Base-by-base conservation (phyloP, 1,284 basidiomycete species). In the Porogramme epimiltina region DNA sequence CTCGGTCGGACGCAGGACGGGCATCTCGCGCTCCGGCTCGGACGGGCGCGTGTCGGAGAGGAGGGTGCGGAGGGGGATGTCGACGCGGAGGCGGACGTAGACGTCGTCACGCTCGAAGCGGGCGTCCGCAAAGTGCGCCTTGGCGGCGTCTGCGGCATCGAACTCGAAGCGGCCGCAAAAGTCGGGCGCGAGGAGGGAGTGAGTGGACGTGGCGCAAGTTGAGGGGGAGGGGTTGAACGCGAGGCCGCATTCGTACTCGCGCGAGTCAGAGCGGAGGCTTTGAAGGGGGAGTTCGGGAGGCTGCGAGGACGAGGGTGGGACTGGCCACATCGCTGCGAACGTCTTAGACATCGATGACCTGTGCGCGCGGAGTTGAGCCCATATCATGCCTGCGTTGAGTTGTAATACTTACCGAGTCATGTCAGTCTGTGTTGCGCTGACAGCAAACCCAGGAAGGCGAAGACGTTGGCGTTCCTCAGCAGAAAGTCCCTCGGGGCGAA, bases 351-450 rank as follows among this genome's bases (percentile, higher is more conserved):
- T 66, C 13, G 66, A 61, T 23, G 67, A 67, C 56, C 85, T 86
- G 58, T 4, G 11, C 5, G 16, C 5, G 9, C 22, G 5, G 23
- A 43, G 44, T 4, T 28, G 39, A 20, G 43, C 18, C 43, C 22
- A n/a, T n/a, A n/a, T n/a, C n/a, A n/a, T n/a, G n/a, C n/a, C n/a
- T 16, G 28, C 28, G 20, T 26, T 15, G 50, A 8, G 26, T 6
- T 1, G n/a, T 24, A 66, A 31, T 31, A 15, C 79, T 47, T 60
- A 89, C 88, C 84, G 77, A 67, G 78, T 85, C 49, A 75, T 74
- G 61, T 91, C 89, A 31, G 71, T 68, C 57, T 91, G 89, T 41
- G 79, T 66, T 16, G 89, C 58, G 45, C 83, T 75, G 4, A 85
- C 65, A 3, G 72, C 67, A 59, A 91, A 80, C 9, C 75, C 76